A percentile compares a stretch with the other conserved stretches of the same genome.
Evolutionary conservation across 2,329 filamentous ascomycete species (phyloP).

Genomic region (Beauveria rudraprayagi): DNA sequence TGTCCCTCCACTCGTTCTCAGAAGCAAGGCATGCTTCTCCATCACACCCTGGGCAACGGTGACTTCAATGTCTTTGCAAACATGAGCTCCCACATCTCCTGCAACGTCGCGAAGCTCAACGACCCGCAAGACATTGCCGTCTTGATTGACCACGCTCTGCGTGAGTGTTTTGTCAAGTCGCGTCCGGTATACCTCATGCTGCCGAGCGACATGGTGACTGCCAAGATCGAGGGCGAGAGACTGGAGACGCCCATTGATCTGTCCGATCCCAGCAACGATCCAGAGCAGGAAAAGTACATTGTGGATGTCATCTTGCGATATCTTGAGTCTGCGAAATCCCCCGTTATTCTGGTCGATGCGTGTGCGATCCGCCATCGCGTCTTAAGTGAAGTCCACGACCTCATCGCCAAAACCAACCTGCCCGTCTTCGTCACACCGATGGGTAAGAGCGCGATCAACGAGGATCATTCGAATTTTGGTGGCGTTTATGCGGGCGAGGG

Average conservation of each 20-base stretch:
- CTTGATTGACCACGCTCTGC: slow-evolving; percentile 70
- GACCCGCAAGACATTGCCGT: slow-evolving; percentile 60
- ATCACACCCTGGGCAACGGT: slow-evolving; percentile 68
- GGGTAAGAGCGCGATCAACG: slow-evolving; percentile 79
- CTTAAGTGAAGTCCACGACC: slow-evolving; percentile 60
- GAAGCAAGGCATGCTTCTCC: slow-evolving; percentile 41
- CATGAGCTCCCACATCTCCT: slow-evolving; percentile 68
- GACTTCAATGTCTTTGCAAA: slow-evolving; percentile 77
- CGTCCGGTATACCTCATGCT: slow-evolving; percentile 79
- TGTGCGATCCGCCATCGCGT: slow-evolving; percentile 73
- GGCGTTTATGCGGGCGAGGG: slow-evolving; percentile 81
- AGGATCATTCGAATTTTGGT: slow-evolving; percentile 66
- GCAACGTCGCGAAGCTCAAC: slow-evolving; percentile 61
- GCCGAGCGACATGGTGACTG: slow-evolving; percentile 70
- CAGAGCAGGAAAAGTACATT: slow-evolving; percentile 71
- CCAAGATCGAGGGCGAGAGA: slow-evolving; percentile 66
- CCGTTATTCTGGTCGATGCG: slow-evolving; percentile 74
- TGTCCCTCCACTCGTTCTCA: slow-evolving; percentile 42
- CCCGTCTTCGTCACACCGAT: slow-evolving; percentile 85
- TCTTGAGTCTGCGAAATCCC: slow-evolving; percentile 63
- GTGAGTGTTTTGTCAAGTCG: slow-evolving; percentile 64
- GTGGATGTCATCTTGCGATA: slow-evolving; percentile 69
- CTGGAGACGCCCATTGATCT: slow-evolving; percentile 66
- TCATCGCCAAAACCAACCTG: slow-evolving; percentile 65
- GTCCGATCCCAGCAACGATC: slow-evolving; percentile 54